Percentiles rank a stretch among this genome's conserved stretches.
Evolutionary conservation across 2,329 filamentous ascomycete species (phyloP).

Genomic region (Trichoderma sp.): DNA sequence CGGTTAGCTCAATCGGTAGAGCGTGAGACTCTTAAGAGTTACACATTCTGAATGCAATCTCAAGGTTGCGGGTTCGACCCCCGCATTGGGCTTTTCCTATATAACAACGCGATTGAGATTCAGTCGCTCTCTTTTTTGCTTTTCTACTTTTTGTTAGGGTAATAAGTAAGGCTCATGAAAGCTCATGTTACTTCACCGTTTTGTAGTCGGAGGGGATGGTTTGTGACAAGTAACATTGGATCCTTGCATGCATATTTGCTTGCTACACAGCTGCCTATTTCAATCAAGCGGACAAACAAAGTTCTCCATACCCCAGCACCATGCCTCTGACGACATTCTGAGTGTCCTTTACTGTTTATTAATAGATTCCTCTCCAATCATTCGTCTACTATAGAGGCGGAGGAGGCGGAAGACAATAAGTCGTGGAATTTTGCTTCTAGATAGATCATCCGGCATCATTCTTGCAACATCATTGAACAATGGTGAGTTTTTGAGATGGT

Average conservation of each 20-base stretch:
- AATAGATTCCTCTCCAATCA: neutral
- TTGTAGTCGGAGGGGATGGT: neutral
- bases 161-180: neutral
- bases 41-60: slow-evolving; percentile 39
- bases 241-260: neutral
- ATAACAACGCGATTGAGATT: slow-evolving; percentile 11
- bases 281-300: neutral
- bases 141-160: neutral
- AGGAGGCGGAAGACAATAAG: neutral
- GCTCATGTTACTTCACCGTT: neutral
- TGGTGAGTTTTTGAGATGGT: neutral
- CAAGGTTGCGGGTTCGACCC: slow-evolving; percentile 59
- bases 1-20: slow-evolving; percentile 55
- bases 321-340: neutral
- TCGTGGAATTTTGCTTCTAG: neutral
- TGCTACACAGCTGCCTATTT: neutral
- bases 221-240: neutral
- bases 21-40: slow-evolving; percentile 65
- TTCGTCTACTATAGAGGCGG: neutral
- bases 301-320: neutral
- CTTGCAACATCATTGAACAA: neutral
- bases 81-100: slow-evolving; percentile 46
- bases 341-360: neutral
- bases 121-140: neutral
- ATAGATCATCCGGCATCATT: neutral